Percentiles rank a stretch among this genome's conserved stretches.
Evolutionary conservation across 2,329 filamentous ascomycete species (phyloP).

Genomic region (Penicillium sp.): DNA sequence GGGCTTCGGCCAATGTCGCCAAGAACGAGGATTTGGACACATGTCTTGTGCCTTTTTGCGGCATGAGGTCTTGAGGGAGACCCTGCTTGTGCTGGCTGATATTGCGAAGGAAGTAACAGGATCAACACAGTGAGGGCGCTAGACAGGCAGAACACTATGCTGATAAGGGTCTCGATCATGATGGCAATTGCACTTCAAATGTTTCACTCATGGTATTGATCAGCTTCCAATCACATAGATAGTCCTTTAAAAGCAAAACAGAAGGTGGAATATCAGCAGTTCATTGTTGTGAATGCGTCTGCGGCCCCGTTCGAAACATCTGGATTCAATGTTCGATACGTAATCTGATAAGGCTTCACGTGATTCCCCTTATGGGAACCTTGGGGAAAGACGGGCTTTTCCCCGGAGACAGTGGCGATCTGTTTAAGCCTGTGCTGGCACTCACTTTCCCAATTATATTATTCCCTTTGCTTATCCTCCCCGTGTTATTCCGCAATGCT

Average conservation of each 20-base stretch:
- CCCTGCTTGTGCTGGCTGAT: conserved; percentile 27
- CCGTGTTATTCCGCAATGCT: not conserved
- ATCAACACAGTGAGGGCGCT: conserved; percentile 45
- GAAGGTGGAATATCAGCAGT: not conserved
- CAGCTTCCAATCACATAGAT: not conserved
- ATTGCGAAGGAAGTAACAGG: conserved; percentile 46
- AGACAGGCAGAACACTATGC: conserved; percentile 38
- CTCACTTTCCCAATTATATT: not conserved
- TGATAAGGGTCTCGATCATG: conserved; percentile 33
- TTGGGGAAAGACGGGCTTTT: conserved; percentile 3
- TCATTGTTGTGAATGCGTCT: not conserved
- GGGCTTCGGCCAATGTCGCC: conserved; percentile 93
- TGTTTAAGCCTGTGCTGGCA: not conserved
- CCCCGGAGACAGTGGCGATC: conserved; percentile 1
- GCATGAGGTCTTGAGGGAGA: conserved; percentile 14
- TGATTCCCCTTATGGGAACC: conserved; percentile 7
- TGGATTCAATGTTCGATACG: not conserved
- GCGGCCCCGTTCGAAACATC: not conserved
- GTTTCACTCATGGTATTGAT: not conserved
- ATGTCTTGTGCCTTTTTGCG: conserved; percentile 31
- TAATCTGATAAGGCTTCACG: conserved; percentile 7
- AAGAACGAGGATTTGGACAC: conserved; percentile 76
- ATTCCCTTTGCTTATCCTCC: not conserved
- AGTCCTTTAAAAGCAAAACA: not conserved
- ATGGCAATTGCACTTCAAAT: conserved; percentile 1